These are phyloP conservation scores for Leptodontidium sp. DNA, from an alignment of 2,329 filamentous ascomycete genomes.

Conservation along the genomic window DNA sequence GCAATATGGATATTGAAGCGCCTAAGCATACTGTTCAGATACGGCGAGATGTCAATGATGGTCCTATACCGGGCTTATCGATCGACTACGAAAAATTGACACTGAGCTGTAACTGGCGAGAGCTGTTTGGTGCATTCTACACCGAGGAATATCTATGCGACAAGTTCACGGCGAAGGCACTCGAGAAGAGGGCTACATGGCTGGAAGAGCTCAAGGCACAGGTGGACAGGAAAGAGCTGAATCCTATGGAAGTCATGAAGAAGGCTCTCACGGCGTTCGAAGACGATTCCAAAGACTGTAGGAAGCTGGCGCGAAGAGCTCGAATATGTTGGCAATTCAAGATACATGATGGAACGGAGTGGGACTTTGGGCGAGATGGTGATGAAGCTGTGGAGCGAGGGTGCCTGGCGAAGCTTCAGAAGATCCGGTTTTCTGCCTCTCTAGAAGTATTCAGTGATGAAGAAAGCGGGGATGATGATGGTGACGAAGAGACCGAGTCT, in stretches of 20 bases:
- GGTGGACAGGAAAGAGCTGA: constrained; percentile 21
- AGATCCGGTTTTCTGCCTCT: not conserved
- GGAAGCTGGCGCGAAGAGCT: constrained; percentile 25
- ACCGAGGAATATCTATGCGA: constrained; percentile 27
- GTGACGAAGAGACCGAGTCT: constrained; percentile 14
- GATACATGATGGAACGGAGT: constrained; percentile 20
- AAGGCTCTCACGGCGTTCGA: constrained; percentile 24
- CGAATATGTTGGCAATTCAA: constrained; percentile 28
- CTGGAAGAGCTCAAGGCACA: constrained; percentile 24
- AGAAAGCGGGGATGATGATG: constrained; percentile 12
- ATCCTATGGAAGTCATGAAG: constrained; percentile 19
- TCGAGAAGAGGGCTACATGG: constrained; percentile 16
- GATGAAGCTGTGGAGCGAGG: constrained; percentile 19
- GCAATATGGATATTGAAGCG: constrained; percentile 7
- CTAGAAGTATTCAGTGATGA: constrained; percentile 23
- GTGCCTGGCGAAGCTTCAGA: constrained; percentile 5
- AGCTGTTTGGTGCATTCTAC: constrained; percentile 26
- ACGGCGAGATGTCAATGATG: constrained; percentile 29
- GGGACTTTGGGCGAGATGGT: constrained; percentile 25
- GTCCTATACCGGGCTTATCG: constrained; percentile 25
- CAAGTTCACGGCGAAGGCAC: constrained; percentile 13
- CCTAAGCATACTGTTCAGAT: constrained; percentile 29
- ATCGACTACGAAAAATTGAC: constrained; percentile 24
- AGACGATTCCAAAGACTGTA: constrained; percentile 7
- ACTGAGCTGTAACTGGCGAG: constrained; percentile 30